Base-by-base conservation (phyloP, 2,329 filamentous ascomycete genomes). In the Phyllachora maydis region DNA sequence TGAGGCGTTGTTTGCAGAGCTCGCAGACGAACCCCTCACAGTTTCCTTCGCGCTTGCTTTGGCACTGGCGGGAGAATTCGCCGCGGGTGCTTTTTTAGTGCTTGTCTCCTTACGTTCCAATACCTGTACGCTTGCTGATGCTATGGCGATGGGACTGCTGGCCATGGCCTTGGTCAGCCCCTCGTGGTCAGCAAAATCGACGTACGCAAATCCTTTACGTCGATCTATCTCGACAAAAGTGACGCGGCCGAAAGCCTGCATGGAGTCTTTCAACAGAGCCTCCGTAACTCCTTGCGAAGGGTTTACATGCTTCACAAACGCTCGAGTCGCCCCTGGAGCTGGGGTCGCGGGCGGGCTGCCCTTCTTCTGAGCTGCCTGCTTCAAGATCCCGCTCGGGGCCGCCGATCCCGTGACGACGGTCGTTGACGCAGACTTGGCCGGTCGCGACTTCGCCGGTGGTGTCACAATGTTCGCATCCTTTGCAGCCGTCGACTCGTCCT, bases 271-370 rank as follows among this genome's bases (percentile, higher is more conserved):
- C 2, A 95, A 65, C 0, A 82, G 49, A 0, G 72, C 53, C 40
- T 93, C 85, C 0, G 81, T 93, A 22, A 93, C 77, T 9, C 85
- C 85, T 41, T 93, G 85, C 0, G 82, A 88, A 8, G 79, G 68
- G 41, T 90, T 92, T 24, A 73, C 75, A 36, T 82, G 74, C 45
- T 83, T 83, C 30, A 83, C 54, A 39, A 83, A 83, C 11, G 70
- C 75, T 23, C 76, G 72, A 10, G 62, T 65, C 6, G 60, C 60
- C 7, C 61, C 58, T 2, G 54, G 31, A 3, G 47, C 47, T 6
- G 46, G 35, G 12, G 33, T 31, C 12, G 39, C 29, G 23, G 33
- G 30, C 15, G 32, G 16, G 18, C 16, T 19, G 21, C 28, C 16
- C 28, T 25, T 31, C 23, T 27, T 32, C 8, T 11, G 6, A 9